Base-by-base conservation (phyloP, 306 rosid species). In the Quercus cerris region DNA sequence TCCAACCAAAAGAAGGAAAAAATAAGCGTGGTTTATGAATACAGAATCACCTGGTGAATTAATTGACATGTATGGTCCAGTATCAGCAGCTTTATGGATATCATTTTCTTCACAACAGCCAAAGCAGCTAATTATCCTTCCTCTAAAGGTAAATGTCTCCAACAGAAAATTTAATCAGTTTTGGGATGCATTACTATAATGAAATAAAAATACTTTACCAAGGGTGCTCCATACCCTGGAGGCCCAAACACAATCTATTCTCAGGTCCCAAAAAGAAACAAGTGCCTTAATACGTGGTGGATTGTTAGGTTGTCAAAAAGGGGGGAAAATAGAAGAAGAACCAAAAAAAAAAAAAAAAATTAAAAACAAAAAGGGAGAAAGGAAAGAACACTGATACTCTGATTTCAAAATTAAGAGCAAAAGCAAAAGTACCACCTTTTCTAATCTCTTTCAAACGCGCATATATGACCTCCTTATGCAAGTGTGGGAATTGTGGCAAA, bases 121-220 rank as follows among this genome's bases (percentile, higher is more conserved):
- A 77, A 93, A 93, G 86, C 93, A 91, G 85, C 92, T 84, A 94
- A 93, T 93, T 75, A 69, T 85, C 76, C 81, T 82, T 76, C 25
- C 33, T 69, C 85, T 38, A 7, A 38, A 67, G 4, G 27, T 5
- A 49, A 67, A 35, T 67, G 20, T 12, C 70, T 28, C 70, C 41
- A 28, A 63, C 12, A 13, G 72, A 67, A 67, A 67, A 10, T 8
- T 33, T 18, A 67, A 12, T 9, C 19, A 27, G 19, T 62, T 38
- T 59, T 23, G 14, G 66, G 17, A 59, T 23, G 31, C 9, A 9
- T 59, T 59, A 59, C 31, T 9, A 20, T 23, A 59, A 59, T 59
- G 66, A 23, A 59, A 59, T 22, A 59, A 23, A 11, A 23, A 19
- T 59, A 59, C 46, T 38, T 38, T 38, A 38, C 46, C 0, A 38